phyloP scores from a whole-genome alignment of 352 stramenopile genomes.

The Globisporangium barbulae region DNA sequence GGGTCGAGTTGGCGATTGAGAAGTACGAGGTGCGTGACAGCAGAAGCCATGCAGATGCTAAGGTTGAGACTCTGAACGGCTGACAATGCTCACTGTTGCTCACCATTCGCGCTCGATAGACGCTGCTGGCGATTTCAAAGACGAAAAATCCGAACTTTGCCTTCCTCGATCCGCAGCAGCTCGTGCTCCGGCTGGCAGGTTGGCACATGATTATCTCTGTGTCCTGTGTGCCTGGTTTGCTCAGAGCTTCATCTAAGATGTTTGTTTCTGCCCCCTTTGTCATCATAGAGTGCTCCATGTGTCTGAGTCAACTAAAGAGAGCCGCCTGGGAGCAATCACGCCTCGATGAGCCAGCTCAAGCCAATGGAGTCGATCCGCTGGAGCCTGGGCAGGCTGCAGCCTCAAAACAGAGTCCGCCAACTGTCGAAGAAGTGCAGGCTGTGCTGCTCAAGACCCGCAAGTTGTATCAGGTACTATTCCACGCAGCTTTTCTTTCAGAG shows the following conservation, averaged over 20 bases:
- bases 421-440: neutral
- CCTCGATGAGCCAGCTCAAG: slow-evolving; percentile 7
- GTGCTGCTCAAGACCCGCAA: slow-evolving; percentile 22
- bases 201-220: neutral
- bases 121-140: slow-evolving; percentile 30
- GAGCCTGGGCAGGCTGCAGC: neutral
- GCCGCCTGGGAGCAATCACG: slow-evolving; percentile 22
- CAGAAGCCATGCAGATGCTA: neutral
- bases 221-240: too few relatives aligned
- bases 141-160: slow-evolving; percentile 45
- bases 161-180: slow-evolving; percentile 30
- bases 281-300: slow-evolving; percentile 25
- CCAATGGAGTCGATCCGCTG: neutral
- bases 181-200: slow-evolving; percentile 44
- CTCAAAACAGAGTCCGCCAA: neutral
- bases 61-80: neutral
- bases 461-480: slow-evolving; percentile 32
- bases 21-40: slow-evolving; percentile 35
- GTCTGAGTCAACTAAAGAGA: slow-evolving; percentile 28
- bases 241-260: too few relatives aligned
- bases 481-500: neutral
- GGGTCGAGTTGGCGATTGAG: slow-evolving; percentile 30
- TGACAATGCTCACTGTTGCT: neutral
- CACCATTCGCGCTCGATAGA: slow-evolving; percentile 11
- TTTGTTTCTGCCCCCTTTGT: neutral